Evolutionary conservation across 108 stramenopile species (phyloP).

Genomic region (Nannochloropsis oceanica): DNA sequence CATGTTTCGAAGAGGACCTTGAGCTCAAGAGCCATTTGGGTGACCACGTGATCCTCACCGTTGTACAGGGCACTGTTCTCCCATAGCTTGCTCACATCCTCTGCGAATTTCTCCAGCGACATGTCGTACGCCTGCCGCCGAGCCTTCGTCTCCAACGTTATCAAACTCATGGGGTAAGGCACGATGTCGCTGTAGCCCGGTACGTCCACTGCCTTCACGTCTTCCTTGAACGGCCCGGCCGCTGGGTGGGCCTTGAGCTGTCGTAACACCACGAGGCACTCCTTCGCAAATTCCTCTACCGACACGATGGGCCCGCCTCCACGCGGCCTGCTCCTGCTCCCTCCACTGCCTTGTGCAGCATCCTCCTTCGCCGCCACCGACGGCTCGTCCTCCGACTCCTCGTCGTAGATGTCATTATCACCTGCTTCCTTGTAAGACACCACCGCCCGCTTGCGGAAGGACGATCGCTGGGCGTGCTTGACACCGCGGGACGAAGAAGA

Average conservation of each 20-base stretch:
- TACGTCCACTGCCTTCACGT: neutral
- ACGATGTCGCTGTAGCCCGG: neutral
- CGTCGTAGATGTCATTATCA: neutral
- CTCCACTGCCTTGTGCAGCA: neutral
- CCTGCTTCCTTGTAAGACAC: neutral
- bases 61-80: neutral
- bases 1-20: neutral
- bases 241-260: neutral
- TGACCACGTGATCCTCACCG: neutral
- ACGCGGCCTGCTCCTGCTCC: neutral
- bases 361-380: neutral
- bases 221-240: neutral
- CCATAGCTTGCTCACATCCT: neutral
- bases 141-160: neutral
- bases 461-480: neutral
- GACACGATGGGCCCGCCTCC: neutral
- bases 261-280: neutral
- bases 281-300: neutral
- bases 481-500: neutral
- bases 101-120: neutral
- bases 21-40: neutral
- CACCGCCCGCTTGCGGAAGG: neutral
- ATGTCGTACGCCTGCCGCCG: neutral
- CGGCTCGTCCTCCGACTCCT: neutral
- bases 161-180: neutral